Percentiles rank a stretch among this genome's conserved stretches.
Evolutionary conservation across 306 rosid species (phyloP).

Genomic region (Crataegus laevigata): DNA sequence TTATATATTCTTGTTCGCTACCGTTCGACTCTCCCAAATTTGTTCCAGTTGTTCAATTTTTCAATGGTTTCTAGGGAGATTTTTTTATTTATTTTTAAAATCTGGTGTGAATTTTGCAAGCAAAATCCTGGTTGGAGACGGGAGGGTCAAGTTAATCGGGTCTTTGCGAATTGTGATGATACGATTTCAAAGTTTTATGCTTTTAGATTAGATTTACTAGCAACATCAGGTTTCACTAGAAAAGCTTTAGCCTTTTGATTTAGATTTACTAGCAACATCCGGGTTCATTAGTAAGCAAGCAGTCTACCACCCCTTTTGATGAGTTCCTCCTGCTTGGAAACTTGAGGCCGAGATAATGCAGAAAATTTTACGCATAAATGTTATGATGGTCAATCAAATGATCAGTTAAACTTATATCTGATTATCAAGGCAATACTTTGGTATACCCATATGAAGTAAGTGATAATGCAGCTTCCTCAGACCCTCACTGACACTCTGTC

Average conservation of each 20-base stretch:
- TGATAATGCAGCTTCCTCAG: neutral
- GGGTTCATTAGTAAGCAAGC: neutral
- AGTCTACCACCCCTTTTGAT: neutral
- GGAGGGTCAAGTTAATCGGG: neutral
- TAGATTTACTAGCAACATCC: neutral
- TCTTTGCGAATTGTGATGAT: neutral
- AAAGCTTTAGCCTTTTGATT: too few species aligned
- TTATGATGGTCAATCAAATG: neutral
- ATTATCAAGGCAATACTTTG: neutral
- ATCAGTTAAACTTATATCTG: neutral
- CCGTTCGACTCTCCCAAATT: neutral
- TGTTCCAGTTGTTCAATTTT: neutral
- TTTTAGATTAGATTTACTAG: neutral
- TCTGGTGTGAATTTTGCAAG: neutral
- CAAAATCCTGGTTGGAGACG: neutral
- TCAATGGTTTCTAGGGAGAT: neutral
- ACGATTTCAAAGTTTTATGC: neutral
- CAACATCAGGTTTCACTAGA: neutral
- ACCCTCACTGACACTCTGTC: neutral
- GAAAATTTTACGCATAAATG: neutral
- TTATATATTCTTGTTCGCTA: neutral
- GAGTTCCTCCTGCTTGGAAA: neutral
- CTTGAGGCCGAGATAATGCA: neutral
- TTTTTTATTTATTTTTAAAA: too few species aligned
- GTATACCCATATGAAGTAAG: neutral